Evolutionary conservation across 1,284 basidiomycete genomes (phyloP), one percentile per base, ranked within the genome.

Genomic region (Bjerkandera adusta): DNA sequence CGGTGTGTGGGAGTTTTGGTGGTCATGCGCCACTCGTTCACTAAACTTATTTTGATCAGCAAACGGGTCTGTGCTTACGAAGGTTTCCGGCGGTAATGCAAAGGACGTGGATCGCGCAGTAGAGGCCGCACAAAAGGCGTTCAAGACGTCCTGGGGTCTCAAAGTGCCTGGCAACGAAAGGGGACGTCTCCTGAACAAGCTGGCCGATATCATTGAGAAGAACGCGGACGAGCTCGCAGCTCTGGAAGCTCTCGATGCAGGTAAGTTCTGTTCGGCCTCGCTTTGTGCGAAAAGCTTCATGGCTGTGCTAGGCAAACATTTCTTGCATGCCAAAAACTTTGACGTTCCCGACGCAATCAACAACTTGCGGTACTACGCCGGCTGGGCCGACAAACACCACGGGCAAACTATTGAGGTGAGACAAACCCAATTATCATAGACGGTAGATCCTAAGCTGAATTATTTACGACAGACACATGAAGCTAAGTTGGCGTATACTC

Each of bases 301-400:
- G 36, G 36, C 20, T 21, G 18, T 20, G 7, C 12, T 42, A 48
- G 74, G 72, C 43, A 93, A 93, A 70, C 84, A 91, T 1, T 93
- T 85, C 67, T 57, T 61, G 11, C 85, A 83, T 70, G 85, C 93
- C 4, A 77, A 76, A 54, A 72, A 62, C 37, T 82, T 77, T 43
- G 95, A 97, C 63, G 73, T 93, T 5, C 57, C 69, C 32, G 75
- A 76, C 56, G 71, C 83, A 12, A 88, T 92, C 50, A 73, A 69
- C 34, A 73, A 70, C 47, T 75, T 92, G 64, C 81, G 89, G 53
- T 86, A 88, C 61, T 88, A 79, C 51, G 80, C 79, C 41, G 85
- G 86, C 18, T 88, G 84, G 84, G 83, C 86, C 2, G 93, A 96
- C 76, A 97, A 96, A 76, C 18, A 24, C 11, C 37, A 36, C 4